Evolutionary conservation across 2,329 filamentous ascomycete genomes (phyloP), one percentile per base, ranked within the genome.

Genomic region (Paecilomyces formosus): DNA sequence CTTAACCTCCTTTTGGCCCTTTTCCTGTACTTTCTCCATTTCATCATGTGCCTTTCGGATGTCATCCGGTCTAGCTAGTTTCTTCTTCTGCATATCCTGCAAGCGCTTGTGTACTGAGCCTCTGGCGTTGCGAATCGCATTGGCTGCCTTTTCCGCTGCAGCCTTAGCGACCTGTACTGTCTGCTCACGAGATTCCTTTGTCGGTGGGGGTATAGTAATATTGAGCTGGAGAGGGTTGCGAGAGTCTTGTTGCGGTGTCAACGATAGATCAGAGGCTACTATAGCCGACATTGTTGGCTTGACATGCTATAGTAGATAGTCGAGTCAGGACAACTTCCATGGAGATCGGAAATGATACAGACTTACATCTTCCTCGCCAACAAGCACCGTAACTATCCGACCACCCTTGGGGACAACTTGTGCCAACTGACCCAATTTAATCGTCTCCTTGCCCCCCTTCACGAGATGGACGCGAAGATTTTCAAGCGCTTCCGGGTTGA

Each of bases 361-460:
- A 76, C 80, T 65, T 69, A 88, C 85, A 60, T 84, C 82, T 65
- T 84, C 81, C 66, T 89, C 87, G 13, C 85, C 82, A 45, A 83
- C 84, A 22, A 88, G 70, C n/a, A 89, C 76, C 59, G 83, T 81
- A 30, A 88, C 70, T 64, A 79, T 79, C 57, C 86, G 73, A 11
- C 86, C 79, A 26, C 81, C 85, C 65, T 86, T 85, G 0, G 85
- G 84, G 45, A 89, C 77, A 15, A 89, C 84, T 67, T 88, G 86
- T 2, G 86, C 87, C 58, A 90, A 67, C 67, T 88, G 86, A 9
- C 81, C 79, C 55, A 90, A 65, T 61, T 75, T 79, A 54, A 82
- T 78, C 1, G 73, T 81, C 59, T 82, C 76, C 59, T 81, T 83
- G 22, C 57, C 65, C 21, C 72, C 72, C 74, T 86, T 83, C 59